Conservation (phyloP, 306 rosid species). For the Fagus crenata region DNA sequence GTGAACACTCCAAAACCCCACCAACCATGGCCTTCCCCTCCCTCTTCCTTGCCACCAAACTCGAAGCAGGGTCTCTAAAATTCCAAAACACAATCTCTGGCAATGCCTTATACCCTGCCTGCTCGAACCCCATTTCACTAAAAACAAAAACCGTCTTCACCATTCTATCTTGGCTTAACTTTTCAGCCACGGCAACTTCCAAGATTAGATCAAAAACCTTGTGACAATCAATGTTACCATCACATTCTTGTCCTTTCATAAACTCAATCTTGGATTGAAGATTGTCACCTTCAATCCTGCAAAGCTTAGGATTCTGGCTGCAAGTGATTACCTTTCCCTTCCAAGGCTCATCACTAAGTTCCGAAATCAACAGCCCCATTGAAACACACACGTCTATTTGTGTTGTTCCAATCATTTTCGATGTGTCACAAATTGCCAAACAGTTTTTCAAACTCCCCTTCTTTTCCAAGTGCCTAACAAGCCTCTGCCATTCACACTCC, state of each 20-base stretch:
- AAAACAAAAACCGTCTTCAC: neutral
- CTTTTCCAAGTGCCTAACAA: neutral
- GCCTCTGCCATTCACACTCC: neutral
- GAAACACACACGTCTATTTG: neutral
- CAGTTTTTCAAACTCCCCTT: neutral
- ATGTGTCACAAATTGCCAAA: constrained; percentile 2
- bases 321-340: neutral
- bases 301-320: neutral
- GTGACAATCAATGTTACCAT: neutral
- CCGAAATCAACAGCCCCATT: neutral
- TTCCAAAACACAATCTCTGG: neutral
- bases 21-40: neutral
- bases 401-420: neutral
- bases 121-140: neutral
- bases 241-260: neutral
- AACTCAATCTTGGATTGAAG: neutral
- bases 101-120: neutral
- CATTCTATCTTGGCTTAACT: neutral
- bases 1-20: neutral
- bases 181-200: neutral
- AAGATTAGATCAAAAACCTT: neutral
- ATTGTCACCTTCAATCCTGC: neutral
- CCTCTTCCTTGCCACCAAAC: neutral
- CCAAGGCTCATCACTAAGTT: neutral
- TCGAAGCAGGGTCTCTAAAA: neutral